phyloP scores from a whole-genome alignment of 2,329 filamentous ascomycete species.

The Didymella arachidicola region DNA sequence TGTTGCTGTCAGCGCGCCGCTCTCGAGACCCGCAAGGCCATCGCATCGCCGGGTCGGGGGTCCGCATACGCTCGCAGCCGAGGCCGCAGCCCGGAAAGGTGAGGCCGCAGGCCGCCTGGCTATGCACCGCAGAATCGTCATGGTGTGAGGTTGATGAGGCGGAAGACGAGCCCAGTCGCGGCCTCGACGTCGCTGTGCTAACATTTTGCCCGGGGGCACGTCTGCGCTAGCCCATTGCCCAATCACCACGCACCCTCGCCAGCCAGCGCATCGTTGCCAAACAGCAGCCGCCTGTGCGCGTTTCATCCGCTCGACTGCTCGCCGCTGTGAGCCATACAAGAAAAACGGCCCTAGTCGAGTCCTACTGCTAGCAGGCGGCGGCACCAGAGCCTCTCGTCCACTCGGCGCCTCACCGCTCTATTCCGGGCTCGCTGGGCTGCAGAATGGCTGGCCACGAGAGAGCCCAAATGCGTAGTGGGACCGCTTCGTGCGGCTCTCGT shows the following conservation, averaged over 20 bases:
- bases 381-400: constrained; percentile 36
- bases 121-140: constrained; percentile 48
- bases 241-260: constrained; percentile 40
- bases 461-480: constrained; percentile 18
- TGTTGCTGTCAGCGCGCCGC: constrained; percentile 34
- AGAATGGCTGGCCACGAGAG: constrained; percentile 24
- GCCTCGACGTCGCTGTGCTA: constrained; percentile 13
- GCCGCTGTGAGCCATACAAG: constrained; percentile 43
- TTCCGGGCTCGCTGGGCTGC: constrained; percentile 25
- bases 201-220: constrained; percentile 14
- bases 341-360: not conserved
- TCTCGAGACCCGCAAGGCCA: constrained; percentile 14
- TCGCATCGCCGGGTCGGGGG: constrained; percentile 1
- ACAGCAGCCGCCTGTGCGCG: constrained; percentile 42
- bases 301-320: constrained; percentile 40
- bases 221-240: constrained; percentile 25
- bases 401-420: constrained; percentile 44
- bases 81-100: constrained; percentile 32
- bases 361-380: not conserved
- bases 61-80: constrained; percentile 35
- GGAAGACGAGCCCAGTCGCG: not conserved
- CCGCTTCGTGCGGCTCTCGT: constrained; percentile 25
- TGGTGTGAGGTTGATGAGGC: constrained; percentile 20
- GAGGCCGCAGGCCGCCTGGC: constrained; percentile 37
- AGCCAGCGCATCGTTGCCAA: constrained; percentile 27